Evolutionary conservation across 176 grass and related monocot species (phyloP), one percentile per base, ranked within the genome.

Genomic region (Eleusine indica): DNA sequence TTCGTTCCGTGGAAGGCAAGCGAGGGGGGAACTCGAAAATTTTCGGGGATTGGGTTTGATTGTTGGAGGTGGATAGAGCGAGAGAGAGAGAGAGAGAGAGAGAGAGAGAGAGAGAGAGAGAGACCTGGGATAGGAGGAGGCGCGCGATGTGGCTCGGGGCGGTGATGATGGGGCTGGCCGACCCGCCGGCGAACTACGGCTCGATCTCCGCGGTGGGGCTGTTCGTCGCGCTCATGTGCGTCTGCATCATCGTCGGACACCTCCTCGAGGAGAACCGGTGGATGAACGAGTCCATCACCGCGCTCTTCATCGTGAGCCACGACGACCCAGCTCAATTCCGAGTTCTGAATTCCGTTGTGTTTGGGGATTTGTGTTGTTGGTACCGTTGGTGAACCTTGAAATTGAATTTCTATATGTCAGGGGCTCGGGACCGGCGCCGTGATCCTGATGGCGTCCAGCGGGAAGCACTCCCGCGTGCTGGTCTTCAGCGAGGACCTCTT

Each of bases 281-380:
- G 93, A 92, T 92, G 93, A 95, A 95, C 79, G 93, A 95, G 64
- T 95, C 93, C 68, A 90, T 86, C 71, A 95, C 93, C 61, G 90
- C 93, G 25, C 90, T 95, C 47, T n/a, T 92, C 53, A 90, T 95
- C 22, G 93, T 95, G 14, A 90, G 93, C 18, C 52, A 2, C 48
- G 2, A 35, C 32, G 32, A 35, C 32, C 32, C 32, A 35, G 32
- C 43, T 9, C 43, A 46, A 43, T 43, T 9, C 49, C 16, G 49
- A 52, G 17, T 7, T 43, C 41, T 49, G 47, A 49, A 49, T 11
- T 49, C 12, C 9, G 9, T 49, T 3, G 48, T 49, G 49, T 14
- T 18, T 21, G 13, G 22, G 3, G 47, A 22, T 42, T 21, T 56
- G 66, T 12, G 17, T 9, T 75, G 57, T 22, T 42, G 53, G 53